A percentile compares a stretch with the other conserved stretches of the same genome.
These are phyloP conservation scores for Neurospora sp. DNA, from an alignment of 495 filamentous ascomycete species.

Conservation along the genomic window DNA sequence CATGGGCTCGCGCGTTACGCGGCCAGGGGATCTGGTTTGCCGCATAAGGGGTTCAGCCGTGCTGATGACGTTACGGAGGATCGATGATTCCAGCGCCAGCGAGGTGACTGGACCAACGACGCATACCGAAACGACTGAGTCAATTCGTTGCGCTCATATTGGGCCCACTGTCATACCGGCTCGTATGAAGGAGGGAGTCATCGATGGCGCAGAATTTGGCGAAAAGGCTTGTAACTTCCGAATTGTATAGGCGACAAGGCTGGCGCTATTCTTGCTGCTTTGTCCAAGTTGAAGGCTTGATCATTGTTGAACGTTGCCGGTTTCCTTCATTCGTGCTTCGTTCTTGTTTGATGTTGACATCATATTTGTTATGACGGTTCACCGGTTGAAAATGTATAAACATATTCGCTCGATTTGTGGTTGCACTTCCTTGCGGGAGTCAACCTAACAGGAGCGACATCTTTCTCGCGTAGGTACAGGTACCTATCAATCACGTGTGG, in stretches of 20 bases:
- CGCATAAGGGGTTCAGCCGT: constrained; percentile 4
- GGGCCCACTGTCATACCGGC: constrained; percentile 9
- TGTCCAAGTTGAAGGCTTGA: no score
- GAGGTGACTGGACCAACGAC: neutral
- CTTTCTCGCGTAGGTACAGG: no score
- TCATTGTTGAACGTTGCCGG: no score
- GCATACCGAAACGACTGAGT: neutral
- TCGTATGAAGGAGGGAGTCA: constrained; percentile 3
- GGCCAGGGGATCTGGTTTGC: constrained; percentile 11
- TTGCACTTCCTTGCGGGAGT: no score
- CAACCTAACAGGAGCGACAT: no score
- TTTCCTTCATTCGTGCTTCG: no score
- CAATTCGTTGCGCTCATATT: constrained; percentile 4
- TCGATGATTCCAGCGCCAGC: neutral
- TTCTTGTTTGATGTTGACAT: no score
- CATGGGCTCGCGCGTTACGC: constrained; percentile 10
- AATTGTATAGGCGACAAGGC: neutral
- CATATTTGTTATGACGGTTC: no score
- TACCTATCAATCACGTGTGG: no score
- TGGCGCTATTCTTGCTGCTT: no score
- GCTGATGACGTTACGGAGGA: constrained; percentile 7
- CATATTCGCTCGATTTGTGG: no score
- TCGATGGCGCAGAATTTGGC: neutral
- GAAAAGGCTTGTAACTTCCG: neutral
- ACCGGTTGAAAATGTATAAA: no score